Evolutionary conservation across 192 early-diverging fungal genomes (phyloP).

Genomic region (Spizellomyces sp.): DNA sequence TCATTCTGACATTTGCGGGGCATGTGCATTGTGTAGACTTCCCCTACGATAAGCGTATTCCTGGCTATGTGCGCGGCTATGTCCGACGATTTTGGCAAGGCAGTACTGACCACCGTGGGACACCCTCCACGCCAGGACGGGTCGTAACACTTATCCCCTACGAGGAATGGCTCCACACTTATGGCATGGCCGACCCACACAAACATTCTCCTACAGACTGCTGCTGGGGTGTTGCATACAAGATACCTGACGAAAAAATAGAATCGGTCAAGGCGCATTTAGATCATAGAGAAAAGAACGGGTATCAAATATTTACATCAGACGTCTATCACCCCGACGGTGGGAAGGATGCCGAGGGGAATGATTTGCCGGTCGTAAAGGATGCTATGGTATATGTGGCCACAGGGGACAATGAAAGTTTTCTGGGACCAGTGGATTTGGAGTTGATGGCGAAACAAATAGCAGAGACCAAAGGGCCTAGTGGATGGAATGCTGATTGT

Average conservation of each 20-base stretch:
- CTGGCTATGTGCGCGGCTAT: conserved; percentile 70
- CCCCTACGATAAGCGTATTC: conserved; percentile 50
- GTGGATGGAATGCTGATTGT: conserved; percentile 41
- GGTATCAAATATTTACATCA: conserved; percentile 69
- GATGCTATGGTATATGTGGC: conserved; percentile 82
- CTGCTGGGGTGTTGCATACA: conserved; percentile 79
- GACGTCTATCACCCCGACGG: conserved; percentile 57
- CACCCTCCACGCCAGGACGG: conserved; percentile 71
- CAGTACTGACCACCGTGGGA: conserved; percentile 86
- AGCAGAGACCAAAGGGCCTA: conserved; percentile 55
- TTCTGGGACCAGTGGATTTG: conserved; percentile 67
- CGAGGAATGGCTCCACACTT: conserved; percentile 61
- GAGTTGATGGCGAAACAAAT: conserved; percentile 70
- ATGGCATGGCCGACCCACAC: conserved; percentile 28
- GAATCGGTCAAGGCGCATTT: conserved; percentile 71
- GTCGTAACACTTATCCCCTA: conserved; percentile 82
- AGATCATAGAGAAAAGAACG: conserved; percentile 90
- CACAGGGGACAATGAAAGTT: conserved; percentile 73
- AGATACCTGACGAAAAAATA: conserved; percentile 66
- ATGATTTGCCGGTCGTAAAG: conserved; percentile 17
- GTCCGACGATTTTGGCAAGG: conserved; percentile 82
- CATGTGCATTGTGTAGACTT: conserved; percentile 48
- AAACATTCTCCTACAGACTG: background rate
- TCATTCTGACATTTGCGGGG: background rate
- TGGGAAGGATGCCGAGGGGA: background rate